Percentiles rank a stretch among this genome's conserved stretches.
phyloP scores from a whole-genome alignment of 2,329 filamentous ascomycete species.

The Beauveria medogensis region DNA sequence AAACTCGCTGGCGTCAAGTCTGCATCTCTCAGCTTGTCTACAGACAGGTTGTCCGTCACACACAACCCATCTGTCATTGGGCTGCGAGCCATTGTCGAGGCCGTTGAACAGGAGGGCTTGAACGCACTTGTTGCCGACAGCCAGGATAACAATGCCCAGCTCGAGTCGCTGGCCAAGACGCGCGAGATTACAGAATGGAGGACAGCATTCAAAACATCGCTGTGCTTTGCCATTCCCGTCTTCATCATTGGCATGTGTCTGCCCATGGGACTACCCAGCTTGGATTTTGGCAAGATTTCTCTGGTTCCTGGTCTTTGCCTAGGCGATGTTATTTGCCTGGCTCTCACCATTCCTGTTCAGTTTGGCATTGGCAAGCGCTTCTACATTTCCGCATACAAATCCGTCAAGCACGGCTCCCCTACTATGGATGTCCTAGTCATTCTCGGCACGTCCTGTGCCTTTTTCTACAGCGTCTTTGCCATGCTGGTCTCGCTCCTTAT shows the following conservation, averaged over 20 bases:
- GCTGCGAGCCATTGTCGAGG: slow-evolving; percentile 72
- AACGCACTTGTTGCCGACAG: slow-evolving; percentile 86
- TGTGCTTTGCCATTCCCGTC: slow-evolving; percentile 80
- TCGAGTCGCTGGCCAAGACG: slow-evolving; percentile 93
- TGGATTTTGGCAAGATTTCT: slow-evolving; percentile 68
- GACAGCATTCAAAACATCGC: slow-evolving; percentile 67
- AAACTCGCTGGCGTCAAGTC: slow-evolving; percentile 63
- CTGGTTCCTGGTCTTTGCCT: slow-evolving; percentile 72
- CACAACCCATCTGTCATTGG: slow-evolving; percentile 67
- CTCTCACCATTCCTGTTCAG: slow-evolving; percentile 85
- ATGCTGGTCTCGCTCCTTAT: slow-evolving; percentile 75
- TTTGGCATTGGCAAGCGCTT: slow-evolving; percentile 95
- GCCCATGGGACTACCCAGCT: slow-evolving; percentile 68
- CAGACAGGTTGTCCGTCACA: slow-evolving; percentile 63
- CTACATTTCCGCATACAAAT: slow-evolving; percentile 89
- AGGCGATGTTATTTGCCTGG: slow-evolving; percentile 76
- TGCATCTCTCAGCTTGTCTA: slow-evolving; percentile 66
- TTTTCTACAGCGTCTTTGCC: slow-evolving; percentile 85
- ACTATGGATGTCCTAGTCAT: slow-evolving; percentile 98
- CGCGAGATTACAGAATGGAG: slow-evolving; percentile 94
- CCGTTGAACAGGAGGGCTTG: slow-evolving; percentile 72
- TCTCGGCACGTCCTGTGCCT: slow-evolving; percentile 86
- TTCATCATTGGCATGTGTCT: slow-evolving; percentile 89
- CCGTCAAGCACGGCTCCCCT: slow-evolving; percentile 78
- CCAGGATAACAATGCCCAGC: slow-evolving; percentile 92